phyloP scores from a whole-genome alignment of 1,284 basidiomycete species.

The Neolentinus lepideus region DNA sequence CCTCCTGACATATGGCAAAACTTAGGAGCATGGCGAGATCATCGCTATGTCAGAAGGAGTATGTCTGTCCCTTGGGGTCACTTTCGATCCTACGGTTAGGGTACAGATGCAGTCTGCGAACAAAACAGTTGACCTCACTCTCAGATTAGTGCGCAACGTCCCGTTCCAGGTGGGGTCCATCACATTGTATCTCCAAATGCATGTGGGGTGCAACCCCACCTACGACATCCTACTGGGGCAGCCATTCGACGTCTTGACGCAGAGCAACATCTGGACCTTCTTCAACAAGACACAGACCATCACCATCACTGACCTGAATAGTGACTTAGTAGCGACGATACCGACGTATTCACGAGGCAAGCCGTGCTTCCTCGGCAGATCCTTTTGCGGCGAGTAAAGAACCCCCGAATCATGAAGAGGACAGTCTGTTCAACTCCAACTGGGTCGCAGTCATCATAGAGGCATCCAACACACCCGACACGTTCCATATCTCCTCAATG shows the following conservation, averaged over 20 bases:
- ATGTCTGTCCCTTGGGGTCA: constrained; percentile 10
- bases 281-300: constrained; percentile 16
- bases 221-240: background rate
- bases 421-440: too few species aligned
- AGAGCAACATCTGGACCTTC: constrained; percentile 15
- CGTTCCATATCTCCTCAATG: too few species aligned
- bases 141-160: constrained; percentile 16
- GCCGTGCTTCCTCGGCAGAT: background rate
- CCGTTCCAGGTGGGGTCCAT: background rate
- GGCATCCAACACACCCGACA: too few species aligned
- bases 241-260: constrained; percentile 13
- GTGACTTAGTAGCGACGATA: constrained; percentile 9
- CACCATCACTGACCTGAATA: constrained; percentile 20
- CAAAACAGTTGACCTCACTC: constrained; percentile 13
- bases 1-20: background rate
- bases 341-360: constrained; percentile 15
- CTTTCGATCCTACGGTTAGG: constrained; percentile 14
- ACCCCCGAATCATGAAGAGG: too few species aligned
- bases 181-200: background rate
- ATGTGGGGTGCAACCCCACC: too few species aligned
- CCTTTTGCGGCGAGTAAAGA: too few species aligned
- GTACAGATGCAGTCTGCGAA: constrained; percentile 20
- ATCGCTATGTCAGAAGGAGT: constrained; percentile 18
- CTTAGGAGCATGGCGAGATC: background rate
- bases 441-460: too few species aligned